Percentiles rank a stretch among this genome's conserved stretches.
These are phyloP conservation scores for Brassica juncea DNA, from an alignment of 345 rosid genomes.

Conservation along the genomic window DNA sequence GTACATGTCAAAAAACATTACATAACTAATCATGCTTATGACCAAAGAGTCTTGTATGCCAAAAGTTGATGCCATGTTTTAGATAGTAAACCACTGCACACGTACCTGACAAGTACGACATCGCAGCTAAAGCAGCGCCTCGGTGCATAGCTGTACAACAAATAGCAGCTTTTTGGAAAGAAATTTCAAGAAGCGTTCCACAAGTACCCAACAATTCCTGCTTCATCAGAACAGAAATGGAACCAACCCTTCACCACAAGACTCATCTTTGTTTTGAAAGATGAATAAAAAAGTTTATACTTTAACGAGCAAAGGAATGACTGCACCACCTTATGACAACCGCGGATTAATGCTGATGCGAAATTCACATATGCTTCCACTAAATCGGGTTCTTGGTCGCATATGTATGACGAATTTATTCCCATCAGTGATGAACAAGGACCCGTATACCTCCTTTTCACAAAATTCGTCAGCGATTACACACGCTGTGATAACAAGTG, in stretches of 20 bases:
- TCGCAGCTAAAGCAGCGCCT: conserved; percentile 92
- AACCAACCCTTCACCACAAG: not conserved
- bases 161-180: conserved; percentile 96
- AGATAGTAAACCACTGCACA: conserved; percentile 3
- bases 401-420: conserved; percentile 84
- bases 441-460: conserved; percentile 77
- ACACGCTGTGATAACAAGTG: conserved; percentile 56
- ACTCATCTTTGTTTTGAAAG: not conserved
- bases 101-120: conserved; percentile 92
- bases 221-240: conserved; percentile 12
- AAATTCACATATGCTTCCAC: conserved; percentile 94
- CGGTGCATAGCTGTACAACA: conserved; percentile 99
- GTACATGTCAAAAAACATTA: conserved; percentile 8
- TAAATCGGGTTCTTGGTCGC: conserved; percentile 98
- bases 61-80: not conserved
- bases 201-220: conserved; percentile 82
- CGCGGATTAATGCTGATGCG: conserved; percentile 72
- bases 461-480: conserved; percentile 91
- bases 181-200: conserved; percentile 77
- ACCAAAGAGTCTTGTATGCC: not conserved
- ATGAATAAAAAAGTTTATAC: not conserved
- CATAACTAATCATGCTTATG: conserved; percentile 2
- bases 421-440: conserved; percentile 81
- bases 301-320: conserved; percentile 1
- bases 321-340: conserved; percentile 70